phyloP scores from a whole-genome alignment of 176 grass and related monocot species.

The Musa troglodytarum region DNA sequence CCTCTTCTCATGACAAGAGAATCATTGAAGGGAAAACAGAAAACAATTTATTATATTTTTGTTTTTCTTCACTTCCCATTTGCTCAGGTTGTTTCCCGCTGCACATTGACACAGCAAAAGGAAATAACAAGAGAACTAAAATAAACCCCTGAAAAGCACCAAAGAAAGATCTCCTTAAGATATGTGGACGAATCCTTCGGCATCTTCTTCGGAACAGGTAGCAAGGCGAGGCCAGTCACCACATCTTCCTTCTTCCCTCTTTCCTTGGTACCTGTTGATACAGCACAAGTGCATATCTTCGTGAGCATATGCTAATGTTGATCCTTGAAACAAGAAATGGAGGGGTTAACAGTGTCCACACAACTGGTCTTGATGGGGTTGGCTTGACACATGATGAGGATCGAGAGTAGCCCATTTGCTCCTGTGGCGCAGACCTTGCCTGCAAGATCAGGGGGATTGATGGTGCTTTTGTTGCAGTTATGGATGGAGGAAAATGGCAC shows the following conservation, averaged over 20 bases:
- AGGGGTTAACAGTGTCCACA: neutral
- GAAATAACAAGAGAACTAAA: conserved; percentile 27
- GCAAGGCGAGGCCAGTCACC: conserved; percentile 26
- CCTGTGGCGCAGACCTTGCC: conserved; percentile 15
- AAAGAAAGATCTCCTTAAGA: conserved; percentile 29
- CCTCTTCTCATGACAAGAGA: conserved; percentile 37
- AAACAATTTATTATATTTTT: conserved; percentile 7
- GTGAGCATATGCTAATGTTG: neutral
- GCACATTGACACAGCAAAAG: conserved; percentile 45
- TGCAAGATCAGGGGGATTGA: conserved; percentile 2
- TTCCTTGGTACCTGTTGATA: conserved; percentile 41
- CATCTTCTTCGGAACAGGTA: conserved; percentile 1
- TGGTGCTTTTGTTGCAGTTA: neutral
- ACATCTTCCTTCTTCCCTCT: conserved; percentile 36
- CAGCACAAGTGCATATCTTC: too few species aligned
- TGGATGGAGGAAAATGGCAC: neutral
- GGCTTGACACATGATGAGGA: conserved; percentile 31
- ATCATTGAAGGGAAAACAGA: conserved; percentile 1
- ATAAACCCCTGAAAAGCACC: neutral
- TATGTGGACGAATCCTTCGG: neutral
- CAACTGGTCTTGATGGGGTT: conserved; percentile 47
- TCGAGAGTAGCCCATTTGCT: conserved; percentile 47
- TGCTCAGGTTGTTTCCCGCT: conserved; percentile 38
- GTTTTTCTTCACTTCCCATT: conserved; percentile 7
- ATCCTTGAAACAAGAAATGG: neutral